phyloP scores from a whole-genome alignment of 2,329 filamentous ascomycete genomes.

The Fusarium mexicanum region DNA sequence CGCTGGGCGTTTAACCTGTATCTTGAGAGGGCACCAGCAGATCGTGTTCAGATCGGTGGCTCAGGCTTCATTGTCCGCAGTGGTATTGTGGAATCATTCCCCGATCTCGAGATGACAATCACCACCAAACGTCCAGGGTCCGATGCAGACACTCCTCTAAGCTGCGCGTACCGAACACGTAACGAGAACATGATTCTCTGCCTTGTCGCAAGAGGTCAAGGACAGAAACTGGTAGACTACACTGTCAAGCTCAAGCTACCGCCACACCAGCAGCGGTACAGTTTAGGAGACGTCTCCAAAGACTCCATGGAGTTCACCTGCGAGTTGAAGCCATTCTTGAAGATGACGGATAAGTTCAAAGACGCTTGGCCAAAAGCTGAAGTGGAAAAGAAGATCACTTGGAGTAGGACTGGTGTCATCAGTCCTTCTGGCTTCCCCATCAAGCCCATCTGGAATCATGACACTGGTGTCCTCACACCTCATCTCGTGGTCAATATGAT shows the following conservation, averaged over 20 bases:
- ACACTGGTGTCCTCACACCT: accelerated
- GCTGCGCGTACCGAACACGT: neutral
- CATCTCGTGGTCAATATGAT: neutral
- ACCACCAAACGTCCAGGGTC: neutral
- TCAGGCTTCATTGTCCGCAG: neutral
- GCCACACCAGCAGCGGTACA: neutral
- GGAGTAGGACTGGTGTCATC: neutral
- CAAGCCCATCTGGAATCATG: neutral
- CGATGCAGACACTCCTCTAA: accelerated
- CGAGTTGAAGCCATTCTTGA: neutral
- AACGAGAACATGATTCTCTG: neutral
- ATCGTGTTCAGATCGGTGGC: neutral
- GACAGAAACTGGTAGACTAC: neutral
- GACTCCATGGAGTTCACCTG: accelerated
- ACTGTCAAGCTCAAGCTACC: neutral
- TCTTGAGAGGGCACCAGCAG: neutral
- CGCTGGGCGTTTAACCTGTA: neutral
- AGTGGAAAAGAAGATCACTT: neutral
- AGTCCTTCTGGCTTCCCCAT: neutral
- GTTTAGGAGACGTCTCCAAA: accelerated
- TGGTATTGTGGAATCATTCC: neutral
- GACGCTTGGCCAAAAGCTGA: neutral
- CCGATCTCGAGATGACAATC: neutral
- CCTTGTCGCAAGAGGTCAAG: neutral
- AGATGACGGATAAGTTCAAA: neutral